phyloP scores from a whole-genome alignment of 2,329 filamentous ascomycete species.

The Aureobasidium sp. region DNA sequence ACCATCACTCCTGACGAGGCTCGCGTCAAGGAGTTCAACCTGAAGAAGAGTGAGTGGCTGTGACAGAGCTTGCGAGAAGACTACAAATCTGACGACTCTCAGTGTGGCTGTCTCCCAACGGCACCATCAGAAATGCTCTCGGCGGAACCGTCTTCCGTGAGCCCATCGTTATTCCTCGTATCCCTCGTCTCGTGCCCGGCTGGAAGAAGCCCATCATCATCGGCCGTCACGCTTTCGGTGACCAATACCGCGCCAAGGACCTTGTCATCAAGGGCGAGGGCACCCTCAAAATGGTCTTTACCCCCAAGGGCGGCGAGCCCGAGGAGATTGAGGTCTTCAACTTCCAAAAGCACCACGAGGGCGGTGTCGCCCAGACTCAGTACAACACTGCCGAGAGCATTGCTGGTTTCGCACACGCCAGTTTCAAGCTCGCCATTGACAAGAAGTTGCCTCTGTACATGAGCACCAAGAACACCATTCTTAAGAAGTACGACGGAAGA shows the following conservation, averaged over 20 bases:
- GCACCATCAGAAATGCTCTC: constrained; percentile 63
- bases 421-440: constrained; percentile 86
- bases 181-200: constrained; percentile 87
- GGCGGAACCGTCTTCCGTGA: constrained; percentile 98
- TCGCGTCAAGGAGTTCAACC: constrained; percentile 93
- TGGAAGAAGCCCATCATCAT: constrained; percentile 99
- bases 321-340: constrained; percentile 84
- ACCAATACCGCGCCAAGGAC: constrained; percentile 98
- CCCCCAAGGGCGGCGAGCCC: constrained; percentile 68
- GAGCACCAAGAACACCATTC: constrained; percentile 99
- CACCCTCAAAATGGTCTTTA: constrained; percentile 91
- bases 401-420: constrained; percentile 85
- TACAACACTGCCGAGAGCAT: constrained; percentile 99
- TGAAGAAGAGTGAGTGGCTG: constrained; percentile 76
- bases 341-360: constrained; percentile 62
- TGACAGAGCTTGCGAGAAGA: background rate
- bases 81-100: constrained; percentile 11
- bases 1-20: constrained; percentile 98
- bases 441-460: constrained; percentile 94
- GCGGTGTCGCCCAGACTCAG: constrained; percentile 86
- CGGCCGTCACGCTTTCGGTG: constrained; percentile 94
- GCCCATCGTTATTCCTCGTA: constrained; percentile 89
- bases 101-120: constrained; percentile 99
- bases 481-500: constrained; percentile 96
- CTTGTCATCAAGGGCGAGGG: constrained; percentile 71